Percentiles rank a stretch among this genome's conserved stretches.
These are phyloP conservation scores for Trichosporon asahii DNA, from an alignment of 1,284 basidiomycete species.

Conservation along the genomic window DNA sequence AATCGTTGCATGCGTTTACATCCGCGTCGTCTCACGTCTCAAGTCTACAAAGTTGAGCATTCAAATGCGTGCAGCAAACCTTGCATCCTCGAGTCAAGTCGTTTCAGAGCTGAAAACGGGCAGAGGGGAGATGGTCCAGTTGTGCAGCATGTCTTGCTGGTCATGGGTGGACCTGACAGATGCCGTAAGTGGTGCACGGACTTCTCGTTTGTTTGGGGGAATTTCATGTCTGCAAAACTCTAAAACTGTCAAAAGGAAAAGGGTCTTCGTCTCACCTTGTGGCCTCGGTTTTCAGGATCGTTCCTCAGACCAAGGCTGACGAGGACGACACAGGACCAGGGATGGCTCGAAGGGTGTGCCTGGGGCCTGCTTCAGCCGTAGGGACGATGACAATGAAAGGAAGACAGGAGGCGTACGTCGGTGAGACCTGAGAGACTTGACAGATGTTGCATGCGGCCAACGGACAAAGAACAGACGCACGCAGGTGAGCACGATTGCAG, in stretches of 20 bases:
- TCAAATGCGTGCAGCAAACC: background rate
- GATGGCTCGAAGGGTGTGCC: background rate
- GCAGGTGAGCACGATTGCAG: background rate
- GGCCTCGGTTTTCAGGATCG: background rate
- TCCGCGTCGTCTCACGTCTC: background rate
- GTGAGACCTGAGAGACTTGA: background rate
- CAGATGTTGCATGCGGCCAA: background rate
- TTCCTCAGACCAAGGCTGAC: background rate
- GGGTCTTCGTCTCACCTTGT: background rate
- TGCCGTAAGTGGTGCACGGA: conserved; percentile 4
- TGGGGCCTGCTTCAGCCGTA: background rate
- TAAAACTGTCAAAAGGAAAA: background rate
- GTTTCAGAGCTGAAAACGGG: background rate
- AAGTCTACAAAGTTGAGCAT: background rate
- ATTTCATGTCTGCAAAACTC: background rate
- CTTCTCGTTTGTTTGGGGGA: background rate
- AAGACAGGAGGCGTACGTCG: background rate
- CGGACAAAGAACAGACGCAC: background rate
- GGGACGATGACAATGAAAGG: background rate
- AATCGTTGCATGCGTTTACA: background rate
- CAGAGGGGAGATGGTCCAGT: background rate
- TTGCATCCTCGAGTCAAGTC: background rate
- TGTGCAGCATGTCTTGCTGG: background rate
- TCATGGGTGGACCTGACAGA: background rate
- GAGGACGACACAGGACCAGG: background rate